These are phyloP conservation scores for Penicillium diatomitis DNA, from an alignment of 495 filamentous ascomycete genomes.

Conservation along the genomic window DNA sequence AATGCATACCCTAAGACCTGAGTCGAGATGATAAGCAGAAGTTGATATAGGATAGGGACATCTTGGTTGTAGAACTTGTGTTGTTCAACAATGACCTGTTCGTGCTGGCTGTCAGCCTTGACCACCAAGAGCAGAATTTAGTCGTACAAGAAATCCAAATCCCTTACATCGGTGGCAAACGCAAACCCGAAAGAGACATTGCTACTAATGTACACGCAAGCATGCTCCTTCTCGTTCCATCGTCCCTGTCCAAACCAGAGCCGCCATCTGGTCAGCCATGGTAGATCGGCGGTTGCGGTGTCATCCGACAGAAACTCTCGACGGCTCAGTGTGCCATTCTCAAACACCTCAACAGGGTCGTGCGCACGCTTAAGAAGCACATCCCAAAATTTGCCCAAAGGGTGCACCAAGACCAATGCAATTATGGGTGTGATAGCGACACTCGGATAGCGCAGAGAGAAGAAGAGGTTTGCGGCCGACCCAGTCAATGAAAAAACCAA, in stretches of 20 bases:
- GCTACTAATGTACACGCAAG: conserved; percentile 79
- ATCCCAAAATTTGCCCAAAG: conserved; percentile 72
- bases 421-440: conserved; percentile 81
- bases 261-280: conserved; percentile 27
- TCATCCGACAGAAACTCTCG: conserved; percentile 11
- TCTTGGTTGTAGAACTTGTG: conserved; percentile 80
- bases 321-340: conserved; percentile 22
- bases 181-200: conserved; percentile 89
- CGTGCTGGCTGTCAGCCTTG: not conserved
- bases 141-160: not conserved
- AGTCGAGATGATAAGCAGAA: conserved; percentile 72
- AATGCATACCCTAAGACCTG: conserved; percentile 81
- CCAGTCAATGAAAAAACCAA: conserved; percentile 70
- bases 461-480: conserved; percentile 73
- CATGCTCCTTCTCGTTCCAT: conserved; percentile 85
- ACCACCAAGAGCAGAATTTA: too few relatives aligned
- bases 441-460: conserved; percentile 79
- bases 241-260: conserved; percentile 70
- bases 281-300: conserved; percentile 1
- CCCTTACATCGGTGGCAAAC: conserved; percentile 47
- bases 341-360: conserved; percentile 49
- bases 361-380: conserved; percentile 49
- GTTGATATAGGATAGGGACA: conserved; percentile 61
- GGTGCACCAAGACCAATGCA: conserved; percentile 72
- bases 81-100: conserved; percentile 63